Percentiles rank a stretch among this genome's conserved stretches.
These are phyloP conservation scores for Colletotrichum sp. DNA, from an alignment of 2,329 filamentous ascomycete genomes.

Conservation along the genomic window DNA sequence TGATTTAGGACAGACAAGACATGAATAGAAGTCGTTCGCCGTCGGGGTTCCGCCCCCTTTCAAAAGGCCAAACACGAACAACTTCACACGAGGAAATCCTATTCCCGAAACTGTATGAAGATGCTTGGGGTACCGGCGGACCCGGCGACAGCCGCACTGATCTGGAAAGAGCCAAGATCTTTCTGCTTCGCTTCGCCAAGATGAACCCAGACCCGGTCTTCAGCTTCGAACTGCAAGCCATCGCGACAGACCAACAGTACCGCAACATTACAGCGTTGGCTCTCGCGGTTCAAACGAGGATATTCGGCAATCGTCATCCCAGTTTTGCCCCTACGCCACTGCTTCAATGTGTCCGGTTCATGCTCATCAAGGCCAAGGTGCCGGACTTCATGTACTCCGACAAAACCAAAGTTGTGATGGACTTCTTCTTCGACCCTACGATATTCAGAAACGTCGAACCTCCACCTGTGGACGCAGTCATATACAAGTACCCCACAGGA, in stretches of 20 bases:
- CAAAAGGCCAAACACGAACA: not conserved
- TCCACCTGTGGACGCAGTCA: not conserved
- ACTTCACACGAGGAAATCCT: not conserved
- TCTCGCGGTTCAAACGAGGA: slow-evolving; percentile 27
- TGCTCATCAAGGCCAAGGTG: not conserved
- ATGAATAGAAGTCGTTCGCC: not conserved
- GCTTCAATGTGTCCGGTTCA: slow-evolving; percentile 33
- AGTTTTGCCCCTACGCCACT: slow-evolving; percentile 33
- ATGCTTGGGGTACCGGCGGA: not conserved
- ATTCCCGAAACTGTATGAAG: not conserved
- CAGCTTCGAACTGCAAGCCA: slow-evolving; percentile 28
- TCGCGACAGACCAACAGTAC: slow-evolving; percentile 29
- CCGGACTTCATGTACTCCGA: not conserved
- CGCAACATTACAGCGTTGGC: slow-evolving; percentile 24
- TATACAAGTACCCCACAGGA: not conserved
- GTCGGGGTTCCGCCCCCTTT: not conserved
- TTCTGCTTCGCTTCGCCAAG: slow-evolving; percentile 32
- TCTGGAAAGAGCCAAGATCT: slow-evolving; percentile 35
- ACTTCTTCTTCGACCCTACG: not conserved
- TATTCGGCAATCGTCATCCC: slow-evolving; percentile 33
- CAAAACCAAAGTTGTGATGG: not conserved
- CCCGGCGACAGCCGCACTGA: slow-evolving; percentile 17
- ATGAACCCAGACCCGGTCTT: slow-evolving; percentile 24
- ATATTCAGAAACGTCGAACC: not conserved
- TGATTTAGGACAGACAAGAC: rapidly evolving